Percentiles rank a stretch among this genome's conserved stretches.
phyloP scores from a whole-genome alignment of 768 basidiomycete species.

The Exidia glandulosa region DNA sequence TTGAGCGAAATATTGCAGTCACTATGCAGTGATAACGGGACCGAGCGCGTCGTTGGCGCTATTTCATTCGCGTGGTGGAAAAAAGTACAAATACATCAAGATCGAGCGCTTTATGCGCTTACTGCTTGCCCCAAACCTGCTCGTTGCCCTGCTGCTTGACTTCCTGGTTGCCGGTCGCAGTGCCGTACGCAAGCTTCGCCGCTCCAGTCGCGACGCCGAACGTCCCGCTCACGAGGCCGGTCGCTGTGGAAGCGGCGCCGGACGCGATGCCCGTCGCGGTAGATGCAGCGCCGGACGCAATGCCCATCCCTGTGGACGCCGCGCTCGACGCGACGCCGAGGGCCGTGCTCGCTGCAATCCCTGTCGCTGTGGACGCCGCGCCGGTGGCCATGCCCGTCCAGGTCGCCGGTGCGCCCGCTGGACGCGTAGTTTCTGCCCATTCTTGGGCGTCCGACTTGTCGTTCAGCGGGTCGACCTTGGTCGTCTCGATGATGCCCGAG shows the following conservation, averaged over 20 bases:
- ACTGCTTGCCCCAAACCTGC: conserved; percentile 15
- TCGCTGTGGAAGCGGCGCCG: conserved; percentile 7
- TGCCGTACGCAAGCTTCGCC: conserved; percentile 28
- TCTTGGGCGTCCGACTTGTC: conserved; percentile 35
- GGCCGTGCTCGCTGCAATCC: not conserved
- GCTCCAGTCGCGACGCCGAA: conserved; percentile 22
- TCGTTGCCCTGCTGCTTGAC: conserved; percentile 24
- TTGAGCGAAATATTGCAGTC: too few species aligned
- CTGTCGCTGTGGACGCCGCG: not conserved
- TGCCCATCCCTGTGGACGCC: conserved; percentile 1
- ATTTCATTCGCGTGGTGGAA: too few species aligned
- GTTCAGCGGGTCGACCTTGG: conserved; percentile 42
- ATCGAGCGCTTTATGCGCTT: too few species aligned
- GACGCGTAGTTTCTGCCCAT: conserved; percentile 26
- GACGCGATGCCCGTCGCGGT: conserved; percentile 2
- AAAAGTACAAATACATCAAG: too few species aligned
- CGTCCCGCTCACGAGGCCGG: conserved; percentile 13
- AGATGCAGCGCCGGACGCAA: conserved; percentile 1
- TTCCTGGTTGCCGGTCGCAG: conserved; percentile 24
- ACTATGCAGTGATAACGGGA: too few species aligned
- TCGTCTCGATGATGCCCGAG: conserved; percentile 43
- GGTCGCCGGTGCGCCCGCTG: conserved; percentile 1
- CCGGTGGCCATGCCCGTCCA: not conserved
- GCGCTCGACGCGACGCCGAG: not conserved
- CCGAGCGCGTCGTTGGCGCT: too few species aligned